Conservation (phyloP, 1,284 basidiomycete genomes). For the Coniferiporia weirii region DNA sequence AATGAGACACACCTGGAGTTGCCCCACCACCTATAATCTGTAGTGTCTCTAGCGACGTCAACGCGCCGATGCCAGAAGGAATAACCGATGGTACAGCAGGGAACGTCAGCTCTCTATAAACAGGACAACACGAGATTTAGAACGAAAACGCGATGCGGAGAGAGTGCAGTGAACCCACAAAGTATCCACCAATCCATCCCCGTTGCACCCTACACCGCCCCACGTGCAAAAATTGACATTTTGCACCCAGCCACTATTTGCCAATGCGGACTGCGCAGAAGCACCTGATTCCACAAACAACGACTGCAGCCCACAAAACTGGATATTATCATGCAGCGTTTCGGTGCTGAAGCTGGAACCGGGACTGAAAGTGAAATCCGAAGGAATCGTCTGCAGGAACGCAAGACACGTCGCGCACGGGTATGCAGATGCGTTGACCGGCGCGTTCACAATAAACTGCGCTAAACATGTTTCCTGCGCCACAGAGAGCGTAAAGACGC, state of each 20-base stretch:
- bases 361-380: conserved; percentile 28
- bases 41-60: conserved; percentile 36
- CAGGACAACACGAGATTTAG: neutral
- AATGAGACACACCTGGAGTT: conserved; percentile 30
- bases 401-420: conserved; percentile 46
- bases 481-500: conserved; percentile 31
- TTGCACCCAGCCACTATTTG: conserved; percentile 43
- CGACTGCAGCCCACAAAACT: conserved; percentile 48
- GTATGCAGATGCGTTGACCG: conserved; percentile 37
- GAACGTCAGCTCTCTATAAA: conserved; percentile 38
- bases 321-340: conserved; percentile 33
- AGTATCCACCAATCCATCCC: conserved; percentile 36
- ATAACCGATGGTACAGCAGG: conserved; percentile 43
- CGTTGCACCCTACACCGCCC: conserved; percentile 43
- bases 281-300: conserved; percentile 41
- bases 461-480: conserved; percentile 41
- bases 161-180: conserved; percentile 33
- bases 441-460: conserved; percentile 44
- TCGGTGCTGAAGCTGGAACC: conserved; percentile 24
- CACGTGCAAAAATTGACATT: conserved; percentile 45
- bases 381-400: conserved; percentile 35
- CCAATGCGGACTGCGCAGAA: conserved; percentile 35
- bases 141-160: neutral
- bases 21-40: conserved; percentile 38
- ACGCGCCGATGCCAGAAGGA: conserved; percentile 38